These are phyloP conservation scores for Ochetophila trinervis DNA, from an alignment of 306 rosid species.

Conservation along the genomic window DNA sequence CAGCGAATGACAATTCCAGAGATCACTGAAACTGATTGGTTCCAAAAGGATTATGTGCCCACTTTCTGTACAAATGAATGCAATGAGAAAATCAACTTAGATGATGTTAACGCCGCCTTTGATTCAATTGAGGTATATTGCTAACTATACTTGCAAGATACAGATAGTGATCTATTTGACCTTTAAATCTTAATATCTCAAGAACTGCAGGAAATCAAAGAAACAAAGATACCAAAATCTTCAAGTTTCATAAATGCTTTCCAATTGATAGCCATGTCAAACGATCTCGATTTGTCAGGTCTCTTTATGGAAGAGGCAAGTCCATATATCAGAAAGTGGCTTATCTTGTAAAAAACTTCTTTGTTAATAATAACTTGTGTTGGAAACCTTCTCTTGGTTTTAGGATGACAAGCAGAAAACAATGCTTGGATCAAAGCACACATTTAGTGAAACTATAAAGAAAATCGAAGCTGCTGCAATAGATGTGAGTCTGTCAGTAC, in stretches of 20 bases:
- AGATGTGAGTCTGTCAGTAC: constrained; percentile 49
- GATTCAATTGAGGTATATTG: constrained; percentile 52
- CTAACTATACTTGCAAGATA: constrained; percentile 1
- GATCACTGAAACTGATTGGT: constrained; percentile 66
- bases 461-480: constrained; percentile 83
- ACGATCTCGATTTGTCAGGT: constrained; percentile 78
- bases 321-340: constrained; percentile 11
- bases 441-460: constrained; percentile 55
- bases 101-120: constrained; percentile 48
- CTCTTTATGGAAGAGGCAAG: constrained; percentile 77
- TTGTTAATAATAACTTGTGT: not conserved
- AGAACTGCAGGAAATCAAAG: constrained; percentile 41
- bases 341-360: not conserved
- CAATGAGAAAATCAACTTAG: constrained; percentile 36
- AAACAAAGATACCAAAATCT: constrained; percentile 41
- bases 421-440: constrained; percentile 62
- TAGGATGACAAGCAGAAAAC: constrained; percentile 49
- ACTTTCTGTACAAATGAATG: constrained; percentile 29
- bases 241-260: constrained; percentile 85
- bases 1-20: constrained; percentile 61
- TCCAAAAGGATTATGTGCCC: constrained; percentile 59
- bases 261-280: constrained; percentile 76
- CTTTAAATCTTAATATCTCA: not conserved
- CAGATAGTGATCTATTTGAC: not conserved
- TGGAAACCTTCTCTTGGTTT: constrained; percentile 19